Evolutionary conservation across 2,329 filamentous ascomycete species (phyloP).

Genomic region (Macrophomina phaseolina): DNA sequence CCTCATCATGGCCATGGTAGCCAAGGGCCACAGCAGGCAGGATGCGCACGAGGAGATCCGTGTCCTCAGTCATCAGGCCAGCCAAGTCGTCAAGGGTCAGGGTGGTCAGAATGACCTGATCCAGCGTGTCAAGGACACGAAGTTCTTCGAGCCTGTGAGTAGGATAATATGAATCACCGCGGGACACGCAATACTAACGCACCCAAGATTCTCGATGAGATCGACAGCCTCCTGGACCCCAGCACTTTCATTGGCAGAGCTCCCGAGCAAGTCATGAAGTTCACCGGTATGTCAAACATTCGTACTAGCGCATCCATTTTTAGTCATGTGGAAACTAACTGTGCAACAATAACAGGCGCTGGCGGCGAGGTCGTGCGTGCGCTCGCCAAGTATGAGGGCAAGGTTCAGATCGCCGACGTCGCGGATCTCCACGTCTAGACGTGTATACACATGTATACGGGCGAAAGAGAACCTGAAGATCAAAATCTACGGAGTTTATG

Average conservation of each 20-base stretch:
- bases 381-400: conserved; percentile 19
- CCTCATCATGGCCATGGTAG: conserved; percentile 69
- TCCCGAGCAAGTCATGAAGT: conserved; percentile 60
- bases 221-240: conserved; percentile 71
- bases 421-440: conserved; percentile 27
- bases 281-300: conserved; percentile 34
- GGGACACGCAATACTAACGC: not conserved
- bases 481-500: not conserved
- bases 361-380: conserved; percentile 25
- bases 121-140: conserved; percentile 71
- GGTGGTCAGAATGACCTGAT: conserved; percentile 83
- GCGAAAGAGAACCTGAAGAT: not conserved
- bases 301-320: not conserved
- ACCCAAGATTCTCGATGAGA: conserved; percentile 62
- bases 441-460: not conserved
- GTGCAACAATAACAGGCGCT: not conserved
- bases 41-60: conserved; percentile 86
- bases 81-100: conserved; percentile 71
- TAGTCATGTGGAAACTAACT: not conserved
- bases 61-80: conserved; percentile 79
- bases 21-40: conserved; percentile 73
- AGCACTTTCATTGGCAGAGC: conserved; percentile 64
- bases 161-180: not conserved
- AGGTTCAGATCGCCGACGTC: conserved; percentile 20
- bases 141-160: conserved; percentile 71